Base-by-base conservation (phyloP, 2,329 filamentous ascomycete species). In the Cordyceps farinosa region DNA sequence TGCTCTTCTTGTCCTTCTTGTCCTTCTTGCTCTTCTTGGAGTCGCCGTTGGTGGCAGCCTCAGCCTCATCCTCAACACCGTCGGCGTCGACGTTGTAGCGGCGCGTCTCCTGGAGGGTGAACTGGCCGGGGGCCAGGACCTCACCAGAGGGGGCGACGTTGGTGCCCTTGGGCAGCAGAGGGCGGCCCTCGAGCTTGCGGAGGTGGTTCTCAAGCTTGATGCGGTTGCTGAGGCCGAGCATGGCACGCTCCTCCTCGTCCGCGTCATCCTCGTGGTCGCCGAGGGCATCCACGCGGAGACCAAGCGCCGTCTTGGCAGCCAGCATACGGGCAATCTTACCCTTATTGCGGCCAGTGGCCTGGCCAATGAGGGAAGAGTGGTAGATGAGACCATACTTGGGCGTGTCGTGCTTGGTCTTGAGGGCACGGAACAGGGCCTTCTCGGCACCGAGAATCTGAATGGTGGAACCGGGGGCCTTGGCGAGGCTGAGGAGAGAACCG, bases 321-420 rank as follows among this genome's bases (percentile, higher is more conserved):
- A 99, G 85, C 83, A 97, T 92, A 84, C 95, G 91, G 48, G 95
- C 95, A 73, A 99, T 97, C 84, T 99, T 99, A 71, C 95, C 95
- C 88, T 99, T 99, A 84, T 98, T 98, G 82, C 92, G 94, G 72
- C 95, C 95, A 27, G 91, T 96, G 36, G 95, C 95, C 80, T 99
- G 95, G 51, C 95, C 96, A 68, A 99, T 96, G 52, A 99, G 86
- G 34, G 91, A 95, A 55, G 91, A 90, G 78, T 96, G 90, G 80
- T 95, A 96, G 75, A 96, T 91, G 68, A 96, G 84, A 84, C 95
- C 95, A 73, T 98, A 99, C 80, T 98, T 99, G 74, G 95, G 95
- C 45, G 95, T 99, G 74, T 97, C 92, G 78, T 98, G 94, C 85
- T 99, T 98, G 56, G 95, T 99, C 87, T 99, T 99, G 67, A 99